Evolutionary conservation across 768 basidiomycete species (phyloP).

Genomic region (Termitomyces sp.): DNA sequence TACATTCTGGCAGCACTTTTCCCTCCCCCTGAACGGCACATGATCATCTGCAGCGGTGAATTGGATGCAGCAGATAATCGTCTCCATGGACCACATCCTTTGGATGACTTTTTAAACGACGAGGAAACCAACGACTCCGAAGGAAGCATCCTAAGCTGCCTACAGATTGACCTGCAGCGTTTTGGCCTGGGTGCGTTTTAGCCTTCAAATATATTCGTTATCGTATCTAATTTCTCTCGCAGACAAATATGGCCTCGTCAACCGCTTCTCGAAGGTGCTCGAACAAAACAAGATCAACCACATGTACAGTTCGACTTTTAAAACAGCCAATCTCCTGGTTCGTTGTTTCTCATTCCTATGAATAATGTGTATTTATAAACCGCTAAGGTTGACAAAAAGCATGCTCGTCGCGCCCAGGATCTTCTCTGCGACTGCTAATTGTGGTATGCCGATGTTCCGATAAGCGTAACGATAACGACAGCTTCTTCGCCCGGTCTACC

Average conservation of each 20-base stretch:
- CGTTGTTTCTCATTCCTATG: conserved; percentile 11
- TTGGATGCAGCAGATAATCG: conserved; percentile 51
- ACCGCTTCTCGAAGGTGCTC: conserved; percentile 67
- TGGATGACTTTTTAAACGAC: conserved; percentile 21
- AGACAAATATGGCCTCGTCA: conserved; percentile 79
- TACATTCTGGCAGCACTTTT: conserved; percentile 64
- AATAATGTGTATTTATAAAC: background rate
- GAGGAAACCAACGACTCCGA: conserved; percentile 27
- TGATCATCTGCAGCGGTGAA: conserved; percentile 70
- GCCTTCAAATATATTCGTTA: background rate
- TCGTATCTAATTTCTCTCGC: conserved; percentile 4
- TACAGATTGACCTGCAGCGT: conserved; percentile 69
- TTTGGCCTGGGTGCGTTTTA: conserved; percentile 58
- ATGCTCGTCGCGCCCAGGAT: conserved; percentile 50
- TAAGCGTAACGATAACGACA: conserved; percentile 1
- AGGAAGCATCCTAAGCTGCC: conserved; percentile 49
- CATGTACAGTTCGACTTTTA: conserved; percentile 82
- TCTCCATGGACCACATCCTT: conserved; percentile 22
- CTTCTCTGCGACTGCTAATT: conserved; percentile 52
- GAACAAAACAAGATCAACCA: conserved; percentile 73
- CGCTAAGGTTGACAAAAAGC: conserved; percentile 48
- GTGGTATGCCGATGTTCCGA: background rate
- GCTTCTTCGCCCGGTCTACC: background rate
- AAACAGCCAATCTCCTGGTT: conserved; percentile 76
- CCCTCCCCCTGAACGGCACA: conserved; percentile 62